Evolutionary conservation across 768 basidiomycete species (phyloP), one percentile per base, ranked within the genome.

Genomic region (Leucocoprinus birnbaumii): DNA sequence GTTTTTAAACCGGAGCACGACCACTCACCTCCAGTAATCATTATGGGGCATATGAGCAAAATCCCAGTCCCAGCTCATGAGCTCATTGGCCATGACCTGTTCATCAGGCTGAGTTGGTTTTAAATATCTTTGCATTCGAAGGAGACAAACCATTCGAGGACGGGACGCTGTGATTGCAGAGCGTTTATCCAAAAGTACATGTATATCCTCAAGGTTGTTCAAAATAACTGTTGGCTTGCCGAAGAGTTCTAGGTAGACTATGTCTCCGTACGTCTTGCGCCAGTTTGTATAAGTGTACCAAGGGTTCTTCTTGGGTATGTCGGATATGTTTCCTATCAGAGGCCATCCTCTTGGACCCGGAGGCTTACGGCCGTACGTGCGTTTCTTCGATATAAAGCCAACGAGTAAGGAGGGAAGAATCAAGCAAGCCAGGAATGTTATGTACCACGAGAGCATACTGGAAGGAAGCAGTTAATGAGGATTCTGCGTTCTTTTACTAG

Each of bases 151-250:
- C 63, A 67, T 63, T 49, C 67, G 58, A 3, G 75, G 75, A 3
- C 79, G 65, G 55, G 77, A 78, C 2, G 79, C 76, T 58, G 78
- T 79, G 34, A 72, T 74, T 48, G 68, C 62, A 5, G 78, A 77
- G 5, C 75, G 70, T 31, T 71, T 72, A 31, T 80, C 75, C n/a
- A 80, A 66, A 18, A 80, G 65, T 19, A 79, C 77, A 21, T 59
- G 67, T 7, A 69, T 67, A 9, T 71, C 67, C 21, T 72, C 65
- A 45, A 67, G 59, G 1, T 75, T 75, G 57, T 73, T 79, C 43
- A 79, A 63, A 19, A 79, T 59, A 25, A 79, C 61, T 27, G 75
- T 66, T 0, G 64, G 62, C 18, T 68, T 62, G n/a, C 75, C 75
- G 21, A 74, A 64, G 13, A 72, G 58, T 24, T 68, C 63, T 31